Conservation (phyloP, 805 yeast genomes). For the Cyberlindnera mycetangii region DNA sequence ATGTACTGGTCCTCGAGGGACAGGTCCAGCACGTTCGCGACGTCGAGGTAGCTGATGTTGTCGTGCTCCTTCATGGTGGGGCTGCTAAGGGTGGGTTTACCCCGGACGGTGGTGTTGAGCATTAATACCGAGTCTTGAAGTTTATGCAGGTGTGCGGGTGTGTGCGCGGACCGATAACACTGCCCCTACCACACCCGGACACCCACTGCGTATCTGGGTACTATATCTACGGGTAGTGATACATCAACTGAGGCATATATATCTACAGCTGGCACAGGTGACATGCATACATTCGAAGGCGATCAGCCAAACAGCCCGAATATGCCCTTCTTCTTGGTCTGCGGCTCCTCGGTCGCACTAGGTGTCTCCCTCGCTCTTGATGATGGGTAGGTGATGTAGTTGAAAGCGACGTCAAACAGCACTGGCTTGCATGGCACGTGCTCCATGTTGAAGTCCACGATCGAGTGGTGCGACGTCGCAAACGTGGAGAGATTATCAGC, state of each 20-base stretch:
- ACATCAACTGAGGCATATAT: too few relatives aligned
- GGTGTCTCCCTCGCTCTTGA: conserved; percentile 15
- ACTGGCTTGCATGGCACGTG: conserved; percentile 85
- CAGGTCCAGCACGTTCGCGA: conserved; percentile 9
- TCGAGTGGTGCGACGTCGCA: conserved; percentile 25
- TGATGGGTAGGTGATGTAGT: conserved; percentile 56
- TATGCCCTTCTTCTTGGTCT: conserved; percentile 56
- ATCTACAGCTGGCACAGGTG: too few relatives aligned
- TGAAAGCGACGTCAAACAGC: conserved; percentile 85
- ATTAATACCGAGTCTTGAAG: too few relatives aligned
- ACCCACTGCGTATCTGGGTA: not conserved
- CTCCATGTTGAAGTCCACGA: conserved; percentile 32
- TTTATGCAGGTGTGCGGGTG: conserved; percentile 6
- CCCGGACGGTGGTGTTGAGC: too few relatives aligned
- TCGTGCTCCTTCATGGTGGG: conserved; percentile 9
- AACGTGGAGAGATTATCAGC: conserved; percentile 19
- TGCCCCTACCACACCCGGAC: not conserved
- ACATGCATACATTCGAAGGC: too few relatives aligned
- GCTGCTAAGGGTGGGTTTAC: too few relatives aligned
- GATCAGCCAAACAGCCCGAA: conserved; percentile 75
- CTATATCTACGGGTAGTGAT: too few relatives aligned
- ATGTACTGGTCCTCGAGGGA: conserved; percentile 8
- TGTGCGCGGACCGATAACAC: not conserved
- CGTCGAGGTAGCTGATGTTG: conserved; percentile 8
- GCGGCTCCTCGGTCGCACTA: not conserved